These are phyloP conservation scores for Neurospora sp. DNA, from an alignment of 495 filamentous ascomycete species.

Conservation along the genomic window DNA sequence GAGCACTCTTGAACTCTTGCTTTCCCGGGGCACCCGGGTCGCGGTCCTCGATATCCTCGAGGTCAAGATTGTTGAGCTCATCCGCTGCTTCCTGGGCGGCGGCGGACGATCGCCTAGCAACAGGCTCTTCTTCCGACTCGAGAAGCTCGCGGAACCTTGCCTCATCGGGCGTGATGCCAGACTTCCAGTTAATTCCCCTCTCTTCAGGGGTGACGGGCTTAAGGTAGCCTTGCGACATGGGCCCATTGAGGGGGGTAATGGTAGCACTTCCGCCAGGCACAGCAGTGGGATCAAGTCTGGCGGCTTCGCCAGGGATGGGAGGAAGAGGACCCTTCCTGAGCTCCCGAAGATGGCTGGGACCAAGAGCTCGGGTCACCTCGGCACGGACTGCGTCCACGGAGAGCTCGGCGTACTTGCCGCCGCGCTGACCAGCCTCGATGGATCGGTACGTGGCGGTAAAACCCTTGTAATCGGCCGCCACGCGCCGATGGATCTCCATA, in stretches of 20 bases:
- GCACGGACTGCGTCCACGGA: conserved; percentile 26
- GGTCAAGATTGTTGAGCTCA: neutral
- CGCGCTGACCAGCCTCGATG: conserved; percentile 34
- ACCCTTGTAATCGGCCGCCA: conserved; percentile 24
- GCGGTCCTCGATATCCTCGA: neutral
- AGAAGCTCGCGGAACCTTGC: neutral
- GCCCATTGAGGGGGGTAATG: neutral
- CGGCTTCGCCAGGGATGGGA: neutral
- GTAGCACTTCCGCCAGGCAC: neutral
- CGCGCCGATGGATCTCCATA: conserved; percentile 30
- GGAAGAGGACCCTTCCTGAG: neutral
- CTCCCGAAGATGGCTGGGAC: neutral
- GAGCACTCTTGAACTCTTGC: neutral
- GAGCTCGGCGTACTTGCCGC: conserved; percentile 32
- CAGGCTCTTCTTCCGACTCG: neutral
- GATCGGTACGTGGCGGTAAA: conserved; percentile 34
- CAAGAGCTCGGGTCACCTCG: neutral
- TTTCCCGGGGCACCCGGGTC: neutral
- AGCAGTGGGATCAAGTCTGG: neutral
- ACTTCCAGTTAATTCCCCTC: neutral
- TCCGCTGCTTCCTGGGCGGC: neutral
- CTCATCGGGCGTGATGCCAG: neutral
- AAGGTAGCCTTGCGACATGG: neutral
- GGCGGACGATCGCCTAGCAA: neutral
- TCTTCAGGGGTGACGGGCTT: neutral